Conservation (phyloP, 2,329 filamentous ascomycete genomes). For the Talaromyces sp. region DNA sequence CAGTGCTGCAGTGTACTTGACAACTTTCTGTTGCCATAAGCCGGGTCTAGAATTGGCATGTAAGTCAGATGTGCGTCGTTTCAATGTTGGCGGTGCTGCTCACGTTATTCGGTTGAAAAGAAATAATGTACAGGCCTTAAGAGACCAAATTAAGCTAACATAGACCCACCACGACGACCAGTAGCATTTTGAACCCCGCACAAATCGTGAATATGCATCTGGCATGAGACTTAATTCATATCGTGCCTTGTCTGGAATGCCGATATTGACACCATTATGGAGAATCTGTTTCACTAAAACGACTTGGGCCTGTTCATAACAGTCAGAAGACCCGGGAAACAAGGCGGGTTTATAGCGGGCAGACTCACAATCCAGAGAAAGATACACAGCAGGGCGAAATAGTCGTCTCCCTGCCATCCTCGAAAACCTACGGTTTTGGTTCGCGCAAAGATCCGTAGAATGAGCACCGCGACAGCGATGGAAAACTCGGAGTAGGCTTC, state of each 20-base stretch:
- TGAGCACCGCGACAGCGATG: conserved; percentile 32
- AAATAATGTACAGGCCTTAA: conserved; percentile 42
- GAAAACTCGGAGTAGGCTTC: conserved; percentile 44
- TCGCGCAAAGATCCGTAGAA: conserved; percentile 36
- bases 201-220: conserved; percentile 22
- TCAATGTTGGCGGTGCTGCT: conserved; percentile 1
- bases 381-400: conserved; percentile 32
- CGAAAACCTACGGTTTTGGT: conserved; percentile 35
- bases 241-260: conserved; percentile 25
- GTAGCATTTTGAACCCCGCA: conserved; percentile 29
- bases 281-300: conserved; percentile 9
- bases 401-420: conserved; percentile 39
- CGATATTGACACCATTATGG: conserved; percentile 38
- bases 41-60: conserved; percentile 23
- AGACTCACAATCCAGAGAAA: conserved; percentile 33
- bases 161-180: conserved; percentile 39
- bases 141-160: conserved; percentile 37
- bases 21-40: conserved; percentile 32
- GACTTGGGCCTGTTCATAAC: background rate
- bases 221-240: conserved; percentile 18
- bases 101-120: conserved; percentile 42
- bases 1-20: conserved; percentile 28
- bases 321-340: background rate
- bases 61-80: background rate
- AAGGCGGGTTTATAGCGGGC: background rate